Evolutionary conservation across 148 eudicot species (phyloP), one percentile per base, ranked within the genome.

Genomic region (Pharnaceum exiguum): DNA sequence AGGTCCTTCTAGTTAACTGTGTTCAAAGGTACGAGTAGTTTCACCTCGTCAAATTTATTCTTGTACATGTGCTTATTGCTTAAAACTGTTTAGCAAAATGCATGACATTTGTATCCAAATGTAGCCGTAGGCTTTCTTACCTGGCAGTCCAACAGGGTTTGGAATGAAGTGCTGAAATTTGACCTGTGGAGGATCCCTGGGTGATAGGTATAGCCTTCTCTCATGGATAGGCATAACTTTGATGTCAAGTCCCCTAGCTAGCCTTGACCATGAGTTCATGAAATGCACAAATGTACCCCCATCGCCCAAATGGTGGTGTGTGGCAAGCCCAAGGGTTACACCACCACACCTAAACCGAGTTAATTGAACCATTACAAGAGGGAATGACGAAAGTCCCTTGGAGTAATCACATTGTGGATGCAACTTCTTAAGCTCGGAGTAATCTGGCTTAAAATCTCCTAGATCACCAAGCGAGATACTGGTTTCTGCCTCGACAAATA

Each of bases 371-470:
- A 79, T 65, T 24, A 76, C 27, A 10, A 80, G 62, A 2, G 85
- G 76, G 15, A 62, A 69, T 4, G 68, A 62, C 28, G 49, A 29
- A 5, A 76, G 72, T n/a, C 71, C 76, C 4, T 36, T 30, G 2
- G 69, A 42, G 37, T 80, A 73, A 45, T 73, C 85, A 19, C 71
- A 77, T 1, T 48, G 18, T 4, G 85, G 85, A 19, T 49, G 7
- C 12, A 70, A 66, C 43, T 76, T 49, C 32, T 37, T 55, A 18
- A 67, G 56, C 16, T 72, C 66, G 57, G 62, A 70, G 56, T 63
- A 27, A 3, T 70, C 71, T 2, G 84, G 84, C 24, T 57, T 71
- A 57, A 79, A 79, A n/a, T 79, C 79, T n/a, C 84, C 84, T 44
- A 75, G 72, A 57, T 75, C 77, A 12, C 74, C 73, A 12, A 79